Base-by-base conservation (phyloP, 768 basidiomycete genomes). In the Collybiopsis confluens region DNA sequence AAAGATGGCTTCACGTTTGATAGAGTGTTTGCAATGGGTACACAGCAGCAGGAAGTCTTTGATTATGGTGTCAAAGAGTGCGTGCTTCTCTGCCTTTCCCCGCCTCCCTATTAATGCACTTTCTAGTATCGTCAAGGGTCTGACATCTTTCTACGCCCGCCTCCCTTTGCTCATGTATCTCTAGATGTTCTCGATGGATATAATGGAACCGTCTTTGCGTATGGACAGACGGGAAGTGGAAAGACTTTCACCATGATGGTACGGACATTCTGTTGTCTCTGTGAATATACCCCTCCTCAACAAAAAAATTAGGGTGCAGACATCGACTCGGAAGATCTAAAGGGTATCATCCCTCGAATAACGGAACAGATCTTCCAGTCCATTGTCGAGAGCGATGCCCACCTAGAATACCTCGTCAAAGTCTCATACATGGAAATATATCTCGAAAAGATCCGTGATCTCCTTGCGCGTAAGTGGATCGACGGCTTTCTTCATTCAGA, bases 351-450 rank as follows among this genome's bases (percentile, higher is more conserved):
- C 59, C 97, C 97, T 49, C 88, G 97, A 52, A 98, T 99, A 59
- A 96, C 96, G 3, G 95, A 99, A 68, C 97, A 99, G 69, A 97
- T 99, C 66, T 99, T 99, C 70, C 90, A 94, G 59, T 93, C 93
- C 46, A 99, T 99, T 66, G 87, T 97, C 54, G 86, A 93, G 64
- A 96, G 94, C 52, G 96, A 98, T 61, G 81, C 90, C 33, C 92
- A 92, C 68, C 74, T 99, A 54, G 97, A 99, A 70, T 99, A 99
- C 69, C 85, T 98, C 59, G 97, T 99, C 68, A 99, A 99, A 73
- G 97, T 98, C 48, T 97, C 93, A 33, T 99, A 98, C 70, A 98
- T 99, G 96, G 97, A 99, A 74, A 98, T 99, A 56, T 99, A 99
- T 70, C 79, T 98, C 56, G 97, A 99, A 71, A 84, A 88, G 58